A percentile compares a stretch with the other conserved stretches of the same genome.
phyloP scores from a whole-genome alignment of 1,139 yeast species.

The Lodderomyces metapsilosis region DNA sequence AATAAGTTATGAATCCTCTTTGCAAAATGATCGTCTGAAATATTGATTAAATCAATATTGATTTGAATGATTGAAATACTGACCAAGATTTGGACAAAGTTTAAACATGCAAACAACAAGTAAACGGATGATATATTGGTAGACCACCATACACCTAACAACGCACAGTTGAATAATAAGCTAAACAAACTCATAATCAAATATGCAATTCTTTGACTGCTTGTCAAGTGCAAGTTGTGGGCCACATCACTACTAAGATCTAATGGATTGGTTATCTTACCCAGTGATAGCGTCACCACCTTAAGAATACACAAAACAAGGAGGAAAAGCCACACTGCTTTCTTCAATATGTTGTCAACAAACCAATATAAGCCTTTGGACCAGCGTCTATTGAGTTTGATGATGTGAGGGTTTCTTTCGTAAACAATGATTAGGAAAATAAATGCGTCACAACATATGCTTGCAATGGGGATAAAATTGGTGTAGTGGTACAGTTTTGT shows the following conservation, averaged over 20 bases:
- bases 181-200: slow-evolving; percentile 12
- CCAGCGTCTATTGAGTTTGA: slow-evolving; percentile 6
- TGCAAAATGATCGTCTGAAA: slow-evolving; percentile 9
- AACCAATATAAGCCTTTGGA: slow-evolving; percentile 4
- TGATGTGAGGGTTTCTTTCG: slow-evolving; percentile 5
- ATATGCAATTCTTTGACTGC: slow-evolving; percentile 10
- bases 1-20: slow-evolving; percentile 17
- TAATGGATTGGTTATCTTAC: slow-evolving; percentile 16
- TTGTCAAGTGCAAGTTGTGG: slow-evolving; percentile 6
- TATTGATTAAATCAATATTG: slow-evolving; percentile 12
- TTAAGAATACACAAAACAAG: slow-evolving; percentile 13
- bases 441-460: slow-evolving; percentile 6
- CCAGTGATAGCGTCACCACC: slow-evolving; percentile 14
- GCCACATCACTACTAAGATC: slow-evolving; percentile 5
- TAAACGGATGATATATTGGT: slow-evolving; percentile 13
- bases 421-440: slow-evolving; percentile 10
- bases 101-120: slow-evolving; percentile 15
- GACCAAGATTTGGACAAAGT: slow-evolving; percentile 16
- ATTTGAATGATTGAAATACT: slow-evolving; percentile 17
- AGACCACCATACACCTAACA: slow-evolving; percentile 17
- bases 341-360: slow-evolving; percentile 10
- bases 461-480: slow-evolving; percentile 5
- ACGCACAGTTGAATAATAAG: slow-evolving; percentile 15
- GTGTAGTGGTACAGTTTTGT: slow-evolving; percentile 5
- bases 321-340: slow-evolving; percentile 13